Percentiles rank a stretch among this genome's conserved stretches.
phyloP scores from a whole-genome alignment of 2,329 filamentous ascomycete species.

The Ceratocystis alfenasii region DNA sequence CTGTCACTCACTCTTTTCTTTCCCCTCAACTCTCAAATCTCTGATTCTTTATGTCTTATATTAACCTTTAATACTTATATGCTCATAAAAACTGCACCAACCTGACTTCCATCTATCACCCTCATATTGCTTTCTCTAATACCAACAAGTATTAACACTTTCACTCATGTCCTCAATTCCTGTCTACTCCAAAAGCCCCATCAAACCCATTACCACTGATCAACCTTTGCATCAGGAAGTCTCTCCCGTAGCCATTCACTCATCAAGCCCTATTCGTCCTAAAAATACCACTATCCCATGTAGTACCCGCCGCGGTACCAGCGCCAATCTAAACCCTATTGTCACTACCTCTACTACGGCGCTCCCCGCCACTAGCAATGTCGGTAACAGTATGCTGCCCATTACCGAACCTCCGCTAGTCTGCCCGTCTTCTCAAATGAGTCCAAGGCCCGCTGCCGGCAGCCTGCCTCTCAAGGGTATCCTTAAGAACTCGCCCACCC shows the following conservation, averaged over 20 bases:
- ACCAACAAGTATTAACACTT: neutral
- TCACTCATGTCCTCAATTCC: slow-evolving; percentile 48
- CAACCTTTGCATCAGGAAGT: neutral
- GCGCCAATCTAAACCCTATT: neutral
- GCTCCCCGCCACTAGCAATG: neutral
- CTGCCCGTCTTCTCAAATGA: neutral
- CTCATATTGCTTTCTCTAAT: neutral
- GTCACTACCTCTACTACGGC: neutral
- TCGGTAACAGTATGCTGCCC: neutral
- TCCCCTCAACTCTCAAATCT: neutral
- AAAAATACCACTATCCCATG: neutral
- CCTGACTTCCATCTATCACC: neutral
- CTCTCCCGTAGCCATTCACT: slow-evolving; percentile 20
- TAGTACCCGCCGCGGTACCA: neutral
- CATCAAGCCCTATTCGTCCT: slow-evolving; percentile 31
- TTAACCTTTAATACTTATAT: neutral
- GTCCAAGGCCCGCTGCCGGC: neutral
- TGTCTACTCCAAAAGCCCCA: slow-evolving; percentile 47
- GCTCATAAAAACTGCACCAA: neutral
- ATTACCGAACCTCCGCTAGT: neutral
- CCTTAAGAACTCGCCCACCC: neutral
- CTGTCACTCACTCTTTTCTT: neutral
- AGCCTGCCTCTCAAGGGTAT: neutral
- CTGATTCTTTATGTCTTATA: neutral
- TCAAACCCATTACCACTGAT: slow-evolving; percentile 33